Evolutionary conservation across 2,329 filamentous ascomycete species (phyloP), one percentile per base, ranked within the genome.

Genomic region (Calycina herbarum): DNA sequence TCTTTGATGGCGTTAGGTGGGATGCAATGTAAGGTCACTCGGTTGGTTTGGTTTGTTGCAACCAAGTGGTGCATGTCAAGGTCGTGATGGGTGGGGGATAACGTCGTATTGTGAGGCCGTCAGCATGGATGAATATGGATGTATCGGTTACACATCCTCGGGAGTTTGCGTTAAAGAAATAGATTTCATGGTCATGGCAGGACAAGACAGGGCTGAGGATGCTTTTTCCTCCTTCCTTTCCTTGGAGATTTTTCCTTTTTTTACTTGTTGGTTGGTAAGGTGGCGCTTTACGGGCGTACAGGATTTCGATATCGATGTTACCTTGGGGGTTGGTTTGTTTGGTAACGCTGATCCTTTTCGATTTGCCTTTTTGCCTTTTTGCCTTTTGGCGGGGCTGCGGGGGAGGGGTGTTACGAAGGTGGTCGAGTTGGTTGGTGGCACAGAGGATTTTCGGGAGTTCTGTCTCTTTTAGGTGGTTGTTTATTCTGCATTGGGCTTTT

Each of bases 61-160:
- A 17, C 45, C 7, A 48, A 51, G n/a, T 20, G 45, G n/a, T 51
- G 45, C 45, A 51, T 51, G 45, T 11, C 45, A 51, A 24, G 45
- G 45, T 27, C 20, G 20, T 51, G 20, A 51, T 51, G 45, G 45
- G 45, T 11, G 8, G 3, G 45, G 45, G 20, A 51, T 24, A 51
- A 51, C 45, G 45, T 51, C 45, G 45, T 24, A 51, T 51, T 51
- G 20, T 48, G 45, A 48, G n/a, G 45, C 45, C 45, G 45, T 51
- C 20, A 51, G 7, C 45, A 51, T 51, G 45, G 45, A 11, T 51
- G 45, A 11, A n/a, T 48, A 13, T 48, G 20, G 8, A 15, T 11
- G 20, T 51, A 1, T 51, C 45, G 45, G 45, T 24, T 51, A 51
- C 45, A 51, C 45, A 7, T 51, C 20, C n/a, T 51, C 45, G 45